A percentile compares a stretch with the other conserved stretches of the same genome.
These are phyloP conservation scores for Epicoccum sorghinum DNA, from an alignment of 2,329 filamentous ascomycete species.

Conservation along the genomic window DNA sequence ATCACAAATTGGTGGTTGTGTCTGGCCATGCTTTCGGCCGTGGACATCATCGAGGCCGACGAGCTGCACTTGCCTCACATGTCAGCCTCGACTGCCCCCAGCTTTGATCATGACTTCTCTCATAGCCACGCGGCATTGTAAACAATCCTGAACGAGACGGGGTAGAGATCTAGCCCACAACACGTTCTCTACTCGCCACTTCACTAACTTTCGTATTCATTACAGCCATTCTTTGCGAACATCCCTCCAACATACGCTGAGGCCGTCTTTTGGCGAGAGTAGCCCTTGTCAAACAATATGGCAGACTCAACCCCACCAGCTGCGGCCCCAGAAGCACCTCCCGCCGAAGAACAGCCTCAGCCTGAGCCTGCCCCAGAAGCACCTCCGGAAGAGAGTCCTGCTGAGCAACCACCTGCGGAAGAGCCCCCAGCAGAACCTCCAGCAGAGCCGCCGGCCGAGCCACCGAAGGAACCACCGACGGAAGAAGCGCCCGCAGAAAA, in stretches of 20 bases:
- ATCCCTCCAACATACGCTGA: neutral
- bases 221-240: slow-evolving; percentile 4
- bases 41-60: neutral
- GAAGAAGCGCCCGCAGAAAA: neutral
- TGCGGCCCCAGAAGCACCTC: neutral
- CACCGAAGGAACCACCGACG: too few species aligned
- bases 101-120: slow-evolving; percentile 6
- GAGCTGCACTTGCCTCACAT: slow-evolving; percentile 1
- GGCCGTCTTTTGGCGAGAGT: slow-evolving; percentile 1
- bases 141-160: neutral
- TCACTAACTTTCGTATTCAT: neutral
- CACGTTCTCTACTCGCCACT: neutral
- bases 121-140: slow-evolving; percentile 11
- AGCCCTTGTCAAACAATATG: neutral
- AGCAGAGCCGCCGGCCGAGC: too few species aligned
- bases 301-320: slow-evolving; percentile 2
- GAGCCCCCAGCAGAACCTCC: neutral
- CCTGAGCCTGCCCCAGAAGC: neutral
- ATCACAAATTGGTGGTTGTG: too few species aligned
- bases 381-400: neutral
- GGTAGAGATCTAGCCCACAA: too few species aligned
- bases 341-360: neutral
- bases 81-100: neutral
- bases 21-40: too few species aligned
- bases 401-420: neutral